phyloP scores from a whole-genome alignment of 164 flowering plant species.

The Amborella trichopoda region DNA sequence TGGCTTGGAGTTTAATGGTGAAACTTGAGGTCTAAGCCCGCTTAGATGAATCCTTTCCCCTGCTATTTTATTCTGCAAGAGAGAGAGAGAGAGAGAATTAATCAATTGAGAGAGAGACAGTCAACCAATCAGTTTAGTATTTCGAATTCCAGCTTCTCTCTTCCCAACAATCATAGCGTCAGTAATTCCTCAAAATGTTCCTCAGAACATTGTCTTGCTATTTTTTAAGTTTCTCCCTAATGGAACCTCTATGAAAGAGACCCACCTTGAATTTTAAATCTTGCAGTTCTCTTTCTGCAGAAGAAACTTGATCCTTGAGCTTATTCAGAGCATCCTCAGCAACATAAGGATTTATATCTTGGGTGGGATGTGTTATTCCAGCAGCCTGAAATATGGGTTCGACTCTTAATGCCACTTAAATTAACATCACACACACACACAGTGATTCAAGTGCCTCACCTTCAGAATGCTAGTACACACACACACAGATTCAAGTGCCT shows the following conservation, averaged over 20 bases:
- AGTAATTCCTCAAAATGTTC: not conserved
- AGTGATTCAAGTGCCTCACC: not conserved
- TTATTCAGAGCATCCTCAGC: constrained; percentile 73
- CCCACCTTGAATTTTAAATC: constrained; percentile 56
- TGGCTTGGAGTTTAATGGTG: constrained; percentile 30
- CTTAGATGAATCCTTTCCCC: constrained; percentile 48
- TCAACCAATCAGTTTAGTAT: not conserved
- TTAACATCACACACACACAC: not conserved
- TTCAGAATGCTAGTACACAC: not conserved
- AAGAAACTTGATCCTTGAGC: constrained; percentile 29
- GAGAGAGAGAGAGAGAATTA: not conserved
- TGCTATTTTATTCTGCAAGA: constrained; percentile 39
- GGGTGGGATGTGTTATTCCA: constrained; percentile 42
- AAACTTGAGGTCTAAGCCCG: constrained; percentile 40
- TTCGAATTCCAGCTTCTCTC: not conserved
- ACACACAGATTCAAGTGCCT: not conserved
- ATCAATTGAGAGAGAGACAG: too few relatives aligned
- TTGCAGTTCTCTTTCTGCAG: constrained; percentile 50
- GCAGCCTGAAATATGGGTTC: constrained; percentile 45
- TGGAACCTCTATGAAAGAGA: not conserved
- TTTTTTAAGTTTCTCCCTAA: too few relatives aligned
- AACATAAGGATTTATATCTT: constrained; percentile 31
- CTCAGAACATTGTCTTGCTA: not conserved
- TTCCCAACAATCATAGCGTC: not conserved
- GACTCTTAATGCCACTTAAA: not conserved